Conservation (phyloP, 441 rosid species). For the Adansonia madagascariensis region DNA sequence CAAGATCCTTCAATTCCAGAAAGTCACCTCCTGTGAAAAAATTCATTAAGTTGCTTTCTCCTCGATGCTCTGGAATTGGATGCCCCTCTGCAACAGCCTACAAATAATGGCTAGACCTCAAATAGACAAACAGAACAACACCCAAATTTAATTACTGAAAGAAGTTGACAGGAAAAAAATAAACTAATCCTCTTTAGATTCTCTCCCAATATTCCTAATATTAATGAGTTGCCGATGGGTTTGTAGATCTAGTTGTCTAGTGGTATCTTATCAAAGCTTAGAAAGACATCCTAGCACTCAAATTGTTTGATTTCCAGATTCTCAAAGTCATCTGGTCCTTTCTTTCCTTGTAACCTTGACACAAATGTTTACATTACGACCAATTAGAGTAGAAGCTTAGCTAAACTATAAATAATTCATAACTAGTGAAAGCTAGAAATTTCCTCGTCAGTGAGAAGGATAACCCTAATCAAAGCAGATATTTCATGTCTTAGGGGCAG, state of each 20-base stretch:
- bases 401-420: neutral
- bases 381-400: neutral
- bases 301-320: neutral
- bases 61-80: conserved; percentile 25
- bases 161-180: neutral
- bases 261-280: neutral
- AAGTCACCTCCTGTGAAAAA: conserved; percentile 37
- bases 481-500: neutral
- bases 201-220: neutral
- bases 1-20: conserved; percentile 60
- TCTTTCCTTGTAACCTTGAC: neutral
- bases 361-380: neutral
- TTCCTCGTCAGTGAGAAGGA: neutral
- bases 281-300: neutral
- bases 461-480: neutral
- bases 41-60: conserved; percentile 20
- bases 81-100: conserved; percentile 39
- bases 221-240: neutral
- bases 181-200: neutral
- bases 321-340: neutral
- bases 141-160: neutral
- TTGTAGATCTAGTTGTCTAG: neutral
- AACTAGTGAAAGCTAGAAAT: neutral
- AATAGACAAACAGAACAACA: conserved; percentile 25
- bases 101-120: conserved; percentile 35